phyloP scores from a whole-genome alignment of 352 stramenopile species.

The Globisporangium solare region DNA sequence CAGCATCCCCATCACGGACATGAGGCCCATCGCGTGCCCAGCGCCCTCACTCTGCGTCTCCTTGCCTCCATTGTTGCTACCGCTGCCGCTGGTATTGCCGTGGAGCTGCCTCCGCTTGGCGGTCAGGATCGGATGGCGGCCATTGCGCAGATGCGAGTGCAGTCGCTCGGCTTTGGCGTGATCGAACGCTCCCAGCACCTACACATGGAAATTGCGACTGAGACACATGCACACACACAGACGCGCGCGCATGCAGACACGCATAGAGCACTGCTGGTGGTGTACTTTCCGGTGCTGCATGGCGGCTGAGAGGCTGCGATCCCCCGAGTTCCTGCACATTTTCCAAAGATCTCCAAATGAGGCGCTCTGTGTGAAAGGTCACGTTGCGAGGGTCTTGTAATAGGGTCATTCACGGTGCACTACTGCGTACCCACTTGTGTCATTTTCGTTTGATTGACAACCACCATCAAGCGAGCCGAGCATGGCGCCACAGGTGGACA shows the following conservation, averaged over 20 bases:
- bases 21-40: constrained; percentile 13
- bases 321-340: constrained; percentile 35
- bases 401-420: background rate
- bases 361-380: background rate
- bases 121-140: constrained; percentile 14
- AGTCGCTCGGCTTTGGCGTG: constrained; percentile 29
- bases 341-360: background rate
- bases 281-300: constrained; percentile 53
- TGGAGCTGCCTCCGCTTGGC: background rate
- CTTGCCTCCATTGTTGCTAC: background rate
- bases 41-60: too few relatives aligned
- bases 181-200: constrained; percentile 43
- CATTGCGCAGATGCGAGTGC: constrained; percentile 28
- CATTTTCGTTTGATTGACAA: constrained; percentile 7
- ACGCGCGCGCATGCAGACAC: background rate
- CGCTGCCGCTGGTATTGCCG: background rate
- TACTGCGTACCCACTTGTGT: background rate
- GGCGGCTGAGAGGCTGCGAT: constrained; percentile 38
- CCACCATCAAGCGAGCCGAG: background rate
- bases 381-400: background rate
- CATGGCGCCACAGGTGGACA: background rate
- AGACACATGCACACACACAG: background rate
- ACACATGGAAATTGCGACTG: background rate
- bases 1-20: constrained; percentile 21
- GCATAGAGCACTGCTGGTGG: background rate